Conservation (phyloP, 1,139 yeast genomes). For the Waltiozyma sp. region DNA sequence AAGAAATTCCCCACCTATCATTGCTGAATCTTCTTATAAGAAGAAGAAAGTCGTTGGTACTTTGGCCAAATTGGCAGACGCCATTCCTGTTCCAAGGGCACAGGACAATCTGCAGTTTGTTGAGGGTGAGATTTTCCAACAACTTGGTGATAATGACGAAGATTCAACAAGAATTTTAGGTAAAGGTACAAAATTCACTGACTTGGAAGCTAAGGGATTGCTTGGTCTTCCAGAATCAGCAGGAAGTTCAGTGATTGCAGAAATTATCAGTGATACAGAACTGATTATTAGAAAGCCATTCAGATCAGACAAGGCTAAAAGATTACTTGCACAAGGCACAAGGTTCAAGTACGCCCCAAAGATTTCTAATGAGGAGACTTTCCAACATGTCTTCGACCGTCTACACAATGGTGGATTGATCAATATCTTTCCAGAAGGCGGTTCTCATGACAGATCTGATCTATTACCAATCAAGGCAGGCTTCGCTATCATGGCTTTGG, state of each 20-base stretch:
- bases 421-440: conserved; percentile 75
- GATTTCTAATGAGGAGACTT: conserved; percentile 49
- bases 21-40: conserved; percentile 55
- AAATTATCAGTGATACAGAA: conserved; percentile 42
- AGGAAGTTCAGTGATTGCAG: conserved; percentile 50
- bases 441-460: conserved; percentile 72
- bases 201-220: conserved; percentile 37
- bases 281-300: conserved; percentile 40
- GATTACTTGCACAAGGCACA: conserved; percentile 36
- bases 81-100: conserved; percentile 66
- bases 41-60: conserved; percentile 38
- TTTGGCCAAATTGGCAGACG: conserved; percentile 44
- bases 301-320: conserved; percentile 26
- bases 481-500: conserved; percentile 73
- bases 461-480: conserved; percentile 69
- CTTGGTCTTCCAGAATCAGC: conserved; percentile 50
- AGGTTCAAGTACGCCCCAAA: conserved; percentile 48
- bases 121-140: conserved; percentile 38
- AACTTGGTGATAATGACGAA: conserved; percentile 24
- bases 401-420: conserved; percentile 45
- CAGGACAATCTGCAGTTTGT: conserved; percentile 48
- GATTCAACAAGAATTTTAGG: conserved; percentile 27
- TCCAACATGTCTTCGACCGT: conserved; percentile 53
- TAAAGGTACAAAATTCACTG: conserved; percentile 36
- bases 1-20: conserved; percentile 40